phyloP scores from a whole-genome alignment of 768 basidiomycete species.

The Panaeolus cyanescens region DNA sequence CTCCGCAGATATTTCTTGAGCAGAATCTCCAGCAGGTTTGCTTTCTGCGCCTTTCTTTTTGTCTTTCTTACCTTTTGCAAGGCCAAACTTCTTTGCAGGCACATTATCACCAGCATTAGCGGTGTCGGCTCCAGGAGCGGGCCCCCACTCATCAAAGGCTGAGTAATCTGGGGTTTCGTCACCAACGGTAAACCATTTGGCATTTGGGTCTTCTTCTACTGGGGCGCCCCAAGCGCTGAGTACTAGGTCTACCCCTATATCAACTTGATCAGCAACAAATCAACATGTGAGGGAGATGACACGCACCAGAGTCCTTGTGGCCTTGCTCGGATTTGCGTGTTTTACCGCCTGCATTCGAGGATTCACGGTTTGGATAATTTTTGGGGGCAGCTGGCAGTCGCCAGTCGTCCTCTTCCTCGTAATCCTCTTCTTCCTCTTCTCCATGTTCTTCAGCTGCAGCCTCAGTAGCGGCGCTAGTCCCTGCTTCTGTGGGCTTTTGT shows the following conservation, averaged over 20 bases:
- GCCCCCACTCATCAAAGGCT: not conserved
- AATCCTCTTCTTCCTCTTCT: not conserved
- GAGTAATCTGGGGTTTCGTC: not conserved
- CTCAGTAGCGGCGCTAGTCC: too few relatives aligned
- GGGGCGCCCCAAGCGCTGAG: not conserved
- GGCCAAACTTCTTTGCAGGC: not conserved
- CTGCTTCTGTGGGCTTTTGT: not conserved
- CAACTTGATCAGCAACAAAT: not conserved
- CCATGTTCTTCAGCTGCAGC: not conserved
- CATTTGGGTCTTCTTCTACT: not conserved
- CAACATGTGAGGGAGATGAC: not conserved
- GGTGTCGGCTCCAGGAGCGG: not conserved
- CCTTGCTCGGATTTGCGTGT: not conserved
- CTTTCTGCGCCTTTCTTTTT: slow-evolving; percentile 3
- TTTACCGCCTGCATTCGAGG: not conserved
- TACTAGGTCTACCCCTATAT: not conserved
- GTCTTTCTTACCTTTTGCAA: not conserved
- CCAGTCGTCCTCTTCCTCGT: slow-evolving; percentile 7
- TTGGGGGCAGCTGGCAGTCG: not conserved
- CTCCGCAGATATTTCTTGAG: not conserved
- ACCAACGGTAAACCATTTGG: not conserved
- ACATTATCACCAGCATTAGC: not conserved
- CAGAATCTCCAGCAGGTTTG: not conserved
- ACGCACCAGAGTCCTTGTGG: not conserved
- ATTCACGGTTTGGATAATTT: not conserved